Percentiles rank a stretch among this genome's conserved stretches.
These are phyloP conservation scores for Mortierella alpina DNA, from an alignment of 192 early-diverging fungal genomes.

Conservation along the genomic window DNA sequence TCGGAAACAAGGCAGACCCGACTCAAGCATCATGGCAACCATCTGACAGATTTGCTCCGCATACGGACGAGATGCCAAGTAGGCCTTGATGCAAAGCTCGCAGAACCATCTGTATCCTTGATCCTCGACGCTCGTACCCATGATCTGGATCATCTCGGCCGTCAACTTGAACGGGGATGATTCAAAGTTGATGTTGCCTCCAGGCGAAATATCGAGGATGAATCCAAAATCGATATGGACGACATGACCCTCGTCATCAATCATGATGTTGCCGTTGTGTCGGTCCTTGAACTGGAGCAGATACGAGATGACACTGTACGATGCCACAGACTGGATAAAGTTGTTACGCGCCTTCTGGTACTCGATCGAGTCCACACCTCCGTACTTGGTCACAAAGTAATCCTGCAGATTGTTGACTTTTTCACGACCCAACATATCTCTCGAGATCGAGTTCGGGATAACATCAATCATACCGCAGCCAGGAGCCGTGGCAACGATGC, in stretches of 20 bases:
- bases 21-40: slow-evolving; percentile 93
- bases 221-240: slow-evolving; percentile 99
- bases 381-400: slow-evolving; percentile 95
- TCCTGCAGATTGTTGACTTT: slow-evolving; percentile 97
- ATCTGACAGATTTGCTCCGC: slow-evolving; percentile 92
- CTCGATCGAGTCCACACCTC: slow-evolving; percentile 85
- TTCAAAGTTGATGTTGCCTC: slow-evolving; percentile 93
- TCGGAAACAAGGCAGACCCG: slow-evolving; percentile 98
- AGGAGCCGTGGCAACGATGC: slow-evolving; percentile 96
- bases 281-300: slow-evolving; percentile 98
- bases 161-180: slow-evolving; percentile 98
- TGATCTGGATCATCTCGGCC: slow-evolving; percentile 94
- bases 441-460: slow-evolving; percentile 95
- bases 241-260: slow-evolving; percentile 95
- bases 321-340: slow-evolving; percentile 95
- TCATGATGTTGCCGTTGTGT: slow-evolving; percentile 99
- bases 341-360: slow-evolving; percentile 88
- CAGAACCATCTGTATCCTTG: slow-evolving; percentile 90
- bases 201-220: slow-evolving; percentile 98
- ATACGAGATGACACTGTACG: slow-evolving; percentile 95
- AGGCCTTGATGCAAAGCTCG: slow-evolving; percentile 91
- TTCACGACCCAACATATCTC: slow-evolving; percentile 97
- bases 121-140: slow-evolving; percentile 88
- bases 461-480: slow-evolving; percentile 99
- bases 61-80: slow-evolving; percentile 89